Conservation (phyloP, 2,329 filamentous ascomycete species). For the Epichloe elymi region DNA sequence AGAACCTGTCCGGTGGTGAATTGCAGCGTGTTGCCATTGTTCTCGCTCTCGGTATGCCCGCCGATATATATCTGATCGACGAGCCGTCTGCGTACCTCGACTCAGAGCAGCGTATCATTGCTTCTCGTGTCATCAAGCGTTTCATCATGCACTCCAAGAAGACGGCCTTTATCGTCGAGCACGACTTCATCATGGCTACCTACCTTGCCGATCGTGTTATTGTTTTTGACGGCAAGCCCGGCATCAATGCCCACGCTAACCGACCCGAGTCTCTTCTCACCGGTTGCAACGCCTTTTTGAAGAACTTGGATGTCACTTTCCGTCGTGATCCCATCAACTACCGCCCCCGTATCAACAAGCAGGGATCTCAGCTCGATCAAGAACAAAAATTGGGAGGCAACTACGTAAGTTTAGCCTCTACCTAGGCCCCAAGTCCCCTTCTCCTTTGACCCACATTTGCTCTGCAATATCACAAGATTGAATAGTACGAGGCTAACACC, state of each 20-base stretch:
- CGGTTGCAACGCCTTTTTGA: conserved; percentile 91
- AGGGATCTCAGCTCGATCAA: conserved; percentile 88
- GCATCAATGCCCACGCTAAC: conserved; percentile 78
- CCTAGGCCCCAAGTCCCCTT: not conserved
- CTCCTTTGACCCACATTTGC: not conserved
- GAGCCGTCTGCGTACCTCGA: conserved; percentile 96
- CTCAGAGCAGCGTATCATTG: conserved; percentile 97
- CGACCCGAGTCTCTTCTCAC: conserved; percentile 82
- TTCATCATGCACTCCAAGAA: conserved; percentile 99
- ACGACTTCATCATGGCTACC: conserved; percentile 96
- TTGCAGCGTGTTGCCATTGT: conserved; percentile 98
- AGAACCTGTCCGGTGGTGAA: conserved; percentile 98
- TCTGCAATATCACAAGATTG: not conserved
- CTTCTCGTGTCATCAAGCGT: conserved; percentile 93
- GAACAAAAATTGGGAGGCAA: conserved; percentile 92
- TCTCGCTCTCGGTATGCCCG: conserved; percentile 84
- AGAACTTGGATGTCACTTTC: conserved; percentile 97
- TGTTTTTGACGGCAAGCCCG: conserved; percentile 91
- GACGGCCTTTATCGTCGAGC: conserved; percentile 97
- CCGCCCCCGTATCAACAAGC: conserved; percentile 97
- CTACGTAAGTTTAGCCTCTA: conserved; percentile 51
- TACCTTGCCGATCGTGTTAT: conserved; percentile 84
- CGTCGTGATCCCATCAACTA: conserved; percentile 92
- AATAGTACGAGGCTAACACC: conserved; percentile 9
- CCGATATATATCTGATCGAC: conserved; percentile 97